Evolutionary conservation across 495 filamentous ascomycete species (phyloP).

Genomic region (Penicillium parvum): DNA sequence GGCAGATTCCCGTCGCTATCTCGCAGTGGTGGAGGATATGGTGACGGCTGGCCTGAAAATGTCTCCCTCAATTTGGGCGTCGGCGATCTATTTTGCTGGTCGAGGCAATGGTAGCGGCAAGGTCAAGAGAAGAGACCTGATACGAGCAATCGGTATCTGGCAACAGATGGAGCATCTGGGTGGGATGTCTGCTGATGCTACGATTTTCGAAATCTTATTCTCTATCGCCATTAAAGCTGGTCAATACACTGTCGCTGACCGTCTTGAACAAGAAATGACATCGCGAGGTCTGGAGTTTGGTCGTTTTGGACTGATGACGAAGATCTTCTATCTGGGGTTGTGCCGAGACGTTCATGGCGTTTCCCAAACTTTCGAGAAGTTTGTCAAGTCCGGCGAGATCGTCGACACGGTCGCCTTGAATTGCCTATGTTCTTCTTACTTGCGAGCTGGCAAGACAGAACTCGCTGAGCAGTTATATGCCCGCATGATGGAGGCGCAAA

Average conservation of each 20-base stretch:
- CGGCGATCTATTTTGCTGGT: constrained; percentile 71
- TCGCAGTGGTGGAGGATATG: constrained; percentile 80
- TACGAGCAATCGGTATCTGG: constrained; percentile 77
- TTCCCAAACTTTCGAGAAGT: constrained; percentile 64
- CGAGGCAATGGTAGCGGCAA: constrained; percentile 54
- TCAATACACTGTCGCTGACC: constrained; percentile 76
- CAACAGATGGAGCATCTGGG: constrained; percentile 78
- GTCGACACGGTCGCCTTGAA: constrained; percentile 87
- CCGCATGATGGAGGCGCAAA: constrained; percentile 58
- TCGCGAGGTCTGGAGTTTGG: constrained; percentile 58
- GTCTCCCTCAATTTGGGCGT: constrained; percentile 68
- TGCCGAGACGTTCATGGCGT: constrained; percentile 63
- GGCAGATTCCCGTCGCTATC: constrained; percentile 62
- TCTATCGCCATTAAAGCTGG: constrained; percentile 80
- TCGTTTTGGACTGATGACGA: constrained; percentile 69
- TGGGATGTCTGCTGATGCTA: constrained; percentile 56
- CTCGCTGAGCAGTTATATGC: constrained; percentile 75
- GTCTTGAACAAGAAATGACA: constrained; percentile 76
- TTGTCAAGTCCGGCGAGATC: constrained; percentile 76
- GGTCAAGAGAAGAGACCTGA: constrained; percentile 59
- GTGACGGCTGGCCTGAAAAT: constrained; percentile 61
- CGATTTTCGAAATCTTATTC: constrained; percentile 90
- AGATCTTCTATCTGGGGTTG: constrained; percentile 80
- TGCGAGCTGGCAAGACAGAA: constrained; percentile 62
- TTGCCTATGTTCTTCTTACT: constrained; percentile 71